Evolutionary conservation across 257 asterid genomes (phyloP).

Genomic region (Jasminum sambac): DNA sequence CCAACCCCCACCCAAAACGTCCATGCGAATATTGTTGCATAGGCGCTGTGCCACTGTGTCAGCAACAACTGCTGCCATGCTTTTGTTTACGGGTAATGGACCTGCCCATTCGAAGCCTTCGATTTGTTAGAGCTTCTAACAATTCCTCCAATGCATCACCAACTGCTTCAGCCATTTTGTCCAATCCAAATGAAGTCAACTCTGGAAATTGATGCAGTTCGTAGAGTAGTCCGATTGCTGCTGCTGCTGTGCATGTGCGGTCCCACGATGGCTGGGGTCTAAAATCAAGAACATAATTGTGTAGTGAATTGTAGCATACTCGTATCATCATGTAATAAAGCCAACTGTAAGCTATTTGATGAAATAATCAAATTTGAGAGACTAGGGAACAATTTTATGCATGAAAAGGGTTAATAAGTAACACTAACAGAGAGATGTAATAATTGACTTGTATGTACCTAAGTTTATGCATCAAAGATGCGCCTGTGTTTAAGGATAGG

Average conservation of each 20-base stretch:
- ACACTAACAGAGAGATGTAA: background rate
- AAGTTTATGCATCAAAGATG: constrained; percentile 84
- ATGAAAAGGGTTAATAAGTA: background rate
- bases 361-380: constrained; percentile 6
- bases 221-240: constrained; percentile 74
- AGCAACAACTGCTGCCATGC: constrained; percentile 58
- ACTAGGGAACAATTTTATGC: background rate
- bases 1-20: too few relatives aligned
- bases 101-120: constrained; percentile 81
- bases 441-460: constrained; percentile 38
- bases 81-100: constrained; percentile 58
- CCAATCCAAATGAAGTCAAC: constrained; percentile 51
- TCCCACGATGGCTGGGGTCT: constrained; percentile 99
- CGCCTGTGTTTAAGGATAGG: constrained; percentile 74
- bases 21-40: too few relatives aligned
- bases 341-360: background rate
- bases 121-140: constrained; percentile 63
- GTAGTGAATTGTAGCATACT: background rate
- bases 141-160: constrained; percentile 60
- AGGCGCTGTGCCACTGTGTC: too few relatives aligned
- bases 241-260: constrained; percentile 98
- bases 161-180: constrained; percentile 60
- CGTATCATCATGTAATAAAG: background rate
- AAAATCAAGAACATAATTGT: background rate
- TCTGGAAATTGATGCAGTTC: constrained; percentile 72